Evolutionary conservation across 2,329 filamentous ascomycete species (phyloP), one percentile per base, ranked within the genome.

Genomic region (Phoma sp.): DNA sequence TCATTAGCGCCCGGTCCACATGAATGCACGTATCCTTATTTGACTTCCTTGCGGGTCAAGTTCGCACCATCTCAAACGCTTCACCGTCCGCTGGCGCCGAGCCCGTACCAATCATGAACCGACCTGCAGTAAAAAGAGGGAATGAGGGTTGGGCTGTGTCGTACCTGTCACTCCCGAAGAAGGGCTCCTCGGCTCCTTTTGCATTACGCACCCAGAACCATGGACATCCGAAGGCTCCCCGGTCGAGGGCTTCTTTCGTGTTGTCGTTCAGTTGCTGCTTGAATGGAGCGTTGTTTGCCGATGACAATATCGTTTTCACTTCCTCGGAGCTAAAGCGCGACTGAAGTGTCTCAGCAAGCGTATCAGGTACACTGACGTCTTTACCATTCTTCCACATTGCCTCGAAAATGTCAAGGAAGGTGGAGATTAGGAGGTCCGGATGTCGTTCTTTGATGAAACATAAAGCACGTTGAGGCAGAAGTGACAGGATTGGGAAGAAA

Each of bases 91-190:
- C 49, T 37, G 53, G 47, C 57, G 50, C 34, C 34, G 21, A 51
- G 36, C 43, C 53, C 36, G 56, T 53, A 42, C 57, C 47, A 20
- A 32, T 57, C 37, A 30, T 30, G 33, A 42, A 18, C 50, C 28
- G 45, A 37, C 30, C 48, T 38, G 47, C 26, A 37, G 43, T 38
- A 14, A 47, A 32, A 47, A 32, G 28, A 42, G 45, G 12, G 32
- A 43, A 20, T 18, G 6, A 46, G 26, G n/a, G 45, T 49, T 21
- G 26, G 21, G 26, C 23, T 36, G 21, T 49, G 42, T 74, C 74
- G 55, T 69, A 81, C 84, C 85, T 78, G 75, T 93, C 90, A 74
- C 88, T 92, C 2, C 90, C 90, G 74, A 93, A 93, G 70, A 92
- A 91, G 0, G 87, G 84, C 76, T 90, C 86, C 42, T 80, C 80